phyloP scores from a whole-genome alignment of 140 eudicot genomes.

The Anethum foeniculum region DNA sequence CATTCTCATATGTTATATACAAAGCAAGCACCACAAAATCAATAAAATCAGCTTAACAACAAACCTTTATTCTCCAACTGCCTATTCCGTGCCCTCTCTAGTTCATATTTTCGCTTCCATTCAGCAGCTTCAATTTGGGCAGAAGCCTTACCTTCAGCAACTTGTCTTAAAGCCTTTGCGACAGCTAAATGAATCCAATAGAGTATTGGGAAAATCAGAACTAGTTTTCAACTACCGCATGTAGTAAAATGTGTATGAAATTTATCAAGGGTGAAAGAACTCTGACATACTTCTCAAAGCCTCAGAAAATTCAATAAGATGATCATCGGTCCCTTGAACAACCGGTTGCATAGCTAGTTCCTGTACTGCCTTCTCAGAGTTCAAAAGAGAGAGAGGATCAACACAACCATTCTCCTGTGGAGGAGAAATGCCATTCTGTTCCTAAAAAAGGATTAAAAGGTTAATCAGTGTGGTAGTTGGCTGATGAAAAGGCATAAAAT shows the following conservation, averaged over 20 bases:
- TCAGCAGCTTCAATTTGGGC: slow-evolving; percentile 69
- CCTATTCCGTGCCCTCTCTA: slow-evolving; percentile 42
- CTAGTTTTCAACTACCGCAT: neutral
- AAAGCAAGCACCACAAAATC: neutral
- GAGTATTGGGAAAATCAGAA: neutral
- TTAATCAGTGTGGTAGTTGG: neutral
- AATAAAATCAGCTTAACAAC: neutral
- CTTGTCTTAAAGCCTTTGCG: slow-evolving; percentile 47
- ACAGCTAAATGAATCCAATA: slow-evolving; percentile 33
- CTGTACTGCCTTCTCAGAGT: slow-evolving; percentile 41
- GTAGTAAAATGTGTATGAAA: neutral
- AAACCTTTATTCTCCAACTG: slow-evolving; percentile 55
- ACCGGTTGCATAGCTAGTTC: slow-evolving; percentile 38
- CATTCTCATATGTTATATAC: neutral
- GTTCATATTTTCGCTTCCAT: slow-evolving; percentile 68
- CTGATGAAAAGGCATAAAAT: neutral
- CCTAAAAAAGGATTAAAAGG: neutral
- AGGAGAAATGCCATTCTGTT: slow-evolving; percentile 29
- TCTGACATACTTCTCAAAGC: slow-evolving; percentile 47
- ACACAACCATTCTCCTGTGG: slow-evolving; percentile 36
- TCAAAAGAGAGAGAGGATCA: slow-evolving; percentile 26
- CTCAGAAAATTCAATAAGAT: slow-evolving; percentile 64
- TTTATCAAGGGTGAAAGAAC: slow-evolving; percentile 1
- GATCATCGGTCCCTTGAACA: slow-evolving; percentile 48
- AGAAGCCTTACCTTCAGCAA: slow-evolving; percentile 64